These are phyloP conservation scores for Chrysanthemum lavandulifolium DNA, from an alignment of 129 eudicot genomes.

Conservation along the genomic window DNA sequence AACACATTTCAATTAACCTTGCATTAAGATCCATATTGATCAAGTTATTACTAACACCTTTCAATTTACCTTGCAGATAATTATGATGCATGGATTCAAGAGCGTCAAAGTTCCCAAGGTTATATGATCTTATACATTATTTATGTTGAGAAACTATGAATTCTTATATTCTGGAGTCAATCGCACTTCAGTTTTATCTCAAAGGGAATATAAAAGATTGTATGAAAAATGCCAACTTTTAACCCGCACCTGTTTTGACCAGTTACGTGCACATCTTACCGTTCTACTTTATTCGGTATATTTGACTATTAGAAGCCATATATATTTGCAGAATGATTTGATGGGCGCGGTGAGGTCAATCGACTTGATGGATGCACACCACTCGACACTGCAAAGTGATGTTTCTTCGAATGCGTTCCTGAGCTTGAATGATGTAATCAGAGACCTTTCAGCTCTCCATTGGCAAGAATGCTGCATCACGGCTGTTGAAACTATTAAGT, in stretches of 20 bases:
- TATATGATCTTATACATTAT: not conserved
- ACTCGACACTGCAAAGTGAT: constrained; percentile 34
- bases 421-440: constrained; percentile 31
- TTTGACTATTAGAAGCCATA: not conserved
- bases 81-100: constrained; percentile 41
- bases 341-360: constrained; percentile 36
- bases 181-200: no score
- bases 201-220: no score
- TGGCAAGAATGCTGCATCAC: constrained; percentile 46
- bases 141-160: not conserved
- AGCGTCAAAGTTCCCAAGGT: constrained; percentile 33
- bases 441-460: constrained; percentile 29
- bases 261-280: not conserved
- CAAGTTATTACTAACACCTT: not conserved
- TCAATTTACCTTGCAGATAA: constrained; percentile 30
- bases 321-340: constrained; percentile 31
- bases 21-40: not conserved
- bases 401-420: constrained; percentile 39
- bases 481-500: constrained; percentile 31
- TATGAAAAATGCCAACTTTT: not conserved
- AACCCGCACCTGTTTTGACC: not conserved
- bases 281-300: not conserved
- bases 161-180: constrained; percentile 1
- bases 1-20: not conserved
- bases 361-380: constrained; percentile 36